phyloP scores from a whole-genome alignment of 176 grass and related monocot species.

The Pontederia crassipes region DNA sequence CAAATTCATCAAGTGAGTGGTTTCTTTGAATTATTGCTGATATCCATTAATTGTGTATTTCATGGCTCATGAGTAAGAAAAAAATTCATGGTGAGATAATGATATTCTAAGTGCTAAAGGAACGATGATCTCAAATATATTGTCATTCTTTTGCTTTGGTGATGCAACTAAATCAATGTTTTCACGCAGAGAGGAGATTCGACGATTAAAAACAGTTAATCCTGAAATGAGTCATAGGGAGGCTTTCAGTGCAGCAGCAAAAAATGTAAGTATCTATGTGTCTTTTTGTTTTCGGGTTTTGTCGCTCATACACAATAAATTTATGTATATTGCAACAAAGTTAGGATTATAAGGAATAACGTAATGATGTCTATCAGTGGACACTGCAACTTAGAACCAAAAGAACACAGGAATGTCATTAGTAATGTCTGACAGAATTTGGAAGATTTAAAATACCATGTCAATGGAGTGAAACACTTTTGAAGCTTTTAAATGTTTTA shows the following conservation, averaged over 20 bases:
- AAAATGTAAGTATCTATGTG: slow-evolving; percentile 4
- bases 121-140: neutral
- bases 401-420: too few species aligned
- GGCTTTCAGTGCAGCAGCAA: slow-evolving; percentile 69
- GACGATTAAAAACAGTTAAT: slow-evolving; percentile 57
- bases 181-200: slow-evolving; percentile 51
- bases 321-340: too few species aligned
- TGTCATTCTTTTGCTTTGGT: neutral
- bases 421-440: too few species aligned
- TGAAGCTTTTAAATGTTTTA: too few species aligned
- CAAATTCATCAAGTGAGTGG: slow-evolving; percentile 73
- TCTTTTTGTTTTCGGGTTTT: too few species aligned
- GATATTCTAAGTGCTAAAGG: neutral
- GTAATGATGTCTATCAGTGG: too few species aligned
- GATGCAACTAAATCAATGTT: neutral
- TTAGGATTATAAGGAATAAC: too few species aligned
- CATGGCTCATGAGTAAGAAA: neutral
- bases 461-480: too few species aligned
- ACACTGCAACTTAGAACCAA: too few species aligned
- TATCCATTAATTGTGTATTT: neutral
- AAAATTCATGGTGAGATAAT: neutral
- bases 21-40: neutral
- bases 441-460: too few species aligned
- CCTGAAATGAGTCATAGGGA: slow-evolving; percentile 68
- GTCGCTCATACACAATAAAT: too few species aligned